Evolutionary conservation across 2,329 filamentous ascomycete species (phyloP), one percentile per base, ranked within the genome.

Genomic region (Aspergillus fumigatiaffinis): DNA sequence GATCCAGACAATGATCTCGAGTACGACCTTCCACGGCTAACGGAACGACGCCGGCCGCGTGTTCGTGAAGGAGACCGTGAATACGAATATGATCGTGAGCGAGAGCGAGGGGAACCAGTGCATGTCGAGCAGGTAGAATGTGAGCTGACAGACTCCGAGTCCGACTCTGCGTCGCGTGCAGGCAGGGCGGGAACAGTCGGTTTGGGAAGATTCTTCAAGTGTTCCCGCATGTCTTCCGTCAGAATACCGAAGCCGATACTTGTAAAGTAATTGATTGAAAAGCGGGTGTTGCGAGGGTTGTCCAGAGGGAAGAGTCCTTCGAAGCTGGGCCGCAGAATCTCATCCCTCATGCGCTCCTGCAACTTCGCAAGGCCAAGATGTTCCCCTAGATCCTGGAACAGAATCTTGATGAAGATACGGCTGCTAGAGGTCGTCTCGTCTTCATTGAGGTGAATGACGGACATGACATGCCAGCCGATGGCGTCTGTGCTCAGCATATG

Each of bases 231-330:
- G 64, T 92, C 90, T 71, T 99, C 94, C 1, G 94, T 99, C 60
- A 99, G 82, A 25, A 85, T 86, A 71, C 94, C 94, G 90, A 99
- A 95, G 57, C 92, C 92, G 68, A 99, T 96, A 68, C 92, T 94
- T 9, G 94, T 99, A 74, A 99, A 97, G 82, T 97, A 99, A 77
- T 99, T 99, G 86, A 99, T 96, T 52, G 92, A 91, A 80, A 99
- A 99, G 54, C 93, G 87, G 42, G 92, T 92, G 75, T 97, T 94
- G 70, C 90, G 87, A 25, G 92, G 86, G 68, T 92, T 91, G 72
- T 97, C 92, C 59, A 81, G 88, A 0, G 94, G 94, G 81, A 99
- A 97, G 47, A 99, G 79, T 29, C 93, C 93, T 42, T 88, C 85
- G 58, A 97, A 85, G 71, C 85, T 89, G 51, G 91, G 86, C 59